phyloP scores from a whole-genome alignment of 2,329 filamentous ascomycete genomes.

The Ophiosphaerella narmari region DNA sequence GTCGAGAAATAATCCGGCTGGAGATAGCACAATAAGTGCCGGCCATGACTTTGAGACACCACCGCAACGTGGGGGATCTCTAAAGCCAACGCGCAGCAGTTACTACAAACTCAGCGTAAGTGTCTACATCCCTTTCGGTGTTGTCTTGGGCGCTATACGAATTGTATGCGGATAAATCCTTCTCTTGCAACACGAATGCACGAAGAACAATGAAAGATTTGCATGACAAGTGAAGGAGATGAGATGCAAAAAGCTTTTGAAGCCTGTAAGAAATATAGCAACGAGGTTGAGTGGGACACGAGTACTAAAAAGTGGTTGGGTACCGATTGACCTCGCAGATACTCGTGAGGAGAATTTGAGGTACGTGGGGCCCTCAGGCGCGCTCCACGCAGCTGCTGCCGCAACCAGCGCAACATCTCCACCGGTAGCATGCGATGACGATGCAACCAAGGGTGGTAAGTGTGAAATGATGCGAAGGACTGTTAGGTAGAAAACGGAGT shows the following conservation, averaged over 20 bases:
- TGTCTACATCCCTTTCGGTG: not conserved
- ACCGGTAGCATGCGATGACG: too few species aligned
- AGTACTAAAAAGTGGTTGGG: too few species aligned
- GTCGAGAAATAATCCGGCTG: not conserved
- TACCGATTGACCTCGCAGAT: too few species aligned
- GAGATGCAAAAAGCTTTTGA: not conserved
- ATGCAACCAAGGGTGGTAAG: too few species aligned
- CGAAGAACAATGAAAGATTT: not conserved
- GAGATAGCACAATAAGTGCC: not conserved
- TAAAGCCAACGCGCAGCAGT: not conserved
- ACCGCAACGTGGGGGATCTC: not conserved
- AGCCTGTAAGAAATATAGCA: not conserved
- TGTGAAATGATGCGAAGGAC: too few species aligned
- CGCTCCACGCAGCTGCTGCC: too few species aligned
- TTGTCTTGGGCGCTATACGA: not conserved
- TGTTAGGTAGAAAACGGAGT: too few species aligned
- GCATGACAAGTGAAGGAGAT: not conserved
- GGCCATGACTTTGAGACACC: not conserved
- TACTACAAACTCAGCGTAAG: not conserved
- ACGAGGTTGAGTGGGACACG: too few species aligned
- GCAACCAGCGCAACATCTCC: too few species aligned
- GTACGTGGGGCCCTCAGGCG: too few species aligned
- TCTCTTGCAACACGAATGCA: not conserved
- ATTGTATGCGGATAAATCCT: not conserved
- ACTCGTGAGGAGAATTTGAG: too few species aligned